phyloP scores from a whole-genome alignment of 1,284 basidiomycete genomes.

The Amylostereum areolatum region DNA sequence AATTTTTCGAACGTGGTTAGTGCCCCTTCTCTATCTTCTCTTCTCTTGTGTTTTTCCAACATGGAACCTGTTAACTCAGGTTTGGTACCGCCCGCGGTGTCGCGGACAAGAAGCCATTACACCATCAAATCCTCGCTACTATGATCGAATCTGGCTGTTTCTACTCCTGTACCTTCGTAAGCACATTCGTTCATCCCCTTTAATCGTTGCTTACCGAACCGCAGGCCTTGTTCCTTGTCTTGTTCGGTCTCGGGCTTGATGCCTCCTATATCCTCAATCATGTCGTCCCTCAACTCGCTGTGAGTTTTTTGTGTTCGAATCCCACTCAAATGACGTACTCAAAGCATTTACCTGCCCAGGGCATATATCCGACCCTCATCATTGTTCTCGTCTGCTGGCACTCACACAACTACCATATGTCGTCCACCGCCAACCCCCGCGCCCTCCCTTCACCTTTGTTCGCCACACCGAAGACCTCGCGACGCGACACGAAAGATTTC shows the following conservation, averaged over 20 bases:
- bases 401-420: neutral
- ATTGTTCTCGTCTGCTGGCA: neutral
- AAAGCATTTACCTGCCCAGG: neutral
- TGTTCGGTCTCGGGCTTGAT: neutral
- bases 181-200: neutral
- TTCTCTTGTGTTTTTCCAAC: neutral
- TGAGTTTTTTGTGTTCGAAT: neutral
- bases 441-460: neutral
- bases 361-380: constrained; percentile 2
- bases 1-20: neutral
- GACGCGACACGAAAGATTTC: too few species aligned
- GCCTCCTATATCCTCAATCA: constrained; percentile 2
- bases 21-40: neutral
- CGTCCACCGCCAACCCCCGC: neutral
- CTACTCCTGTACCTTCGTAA: constrained; percentile 3
- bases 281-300: constrained; percentile 1
- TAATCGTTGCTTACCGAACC: neutral
- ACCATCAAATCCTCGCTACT: neutral
- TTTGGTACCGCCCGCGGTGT: constrained; percentile 5
- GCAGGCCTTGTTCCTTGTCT: neutral
- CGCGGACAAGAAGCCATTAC: neutral
- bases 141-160: neutral
- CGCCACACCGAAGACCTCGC: too few species aligned
- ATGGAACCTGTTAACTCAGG: neutral
- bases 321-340: neutral